Evolutionary conservation across 2,329 filamentous ascomycete genomes (phyloP).

Genomic region (Penicillium sp.): DNA sequence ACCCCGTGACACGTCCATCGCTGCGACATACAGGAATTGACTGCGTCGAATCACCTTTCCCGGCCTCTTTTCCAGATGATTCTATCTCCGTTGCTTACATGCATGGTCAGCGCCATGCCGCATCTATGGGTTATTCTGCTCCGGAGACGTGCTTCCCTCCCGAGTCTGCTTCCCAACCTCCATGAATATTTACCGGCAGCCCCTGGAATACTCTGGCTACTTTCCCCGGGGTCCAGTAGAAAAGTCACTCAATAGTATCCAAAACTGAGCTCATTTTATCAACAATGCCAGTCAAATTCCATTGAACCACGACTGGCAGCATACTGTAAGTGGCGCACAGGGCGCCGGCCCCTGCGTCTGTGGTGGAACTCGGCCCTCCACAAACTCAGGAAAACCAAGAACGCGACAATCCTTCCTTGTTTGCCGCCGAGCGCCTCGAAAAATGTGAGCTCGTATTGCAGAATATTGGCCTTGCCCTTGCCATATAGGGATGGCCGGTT

Average conservation of each 20-base stretch:
- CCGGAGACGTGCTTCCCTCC: too few species aligned
- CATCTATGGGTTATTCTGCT: too few species aligned
- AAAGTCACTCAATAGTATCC: too few species aligned
- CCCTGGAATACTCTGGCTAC: not conserved
- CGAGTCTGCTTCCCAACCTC: too few species aligned
- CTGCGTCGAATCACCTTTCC: too few species aligned
- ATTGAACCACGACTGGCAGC: not conserved
- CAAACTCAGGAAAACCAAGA: not conserved
- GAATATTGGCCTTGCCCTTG: not conserved
- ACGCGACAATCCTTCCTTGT: constrained; percentile 1
- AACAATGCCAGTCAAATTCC: not conserved
- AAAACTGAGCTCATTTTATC: too few species aligned
- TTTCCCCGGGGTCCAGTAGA: not conserved
- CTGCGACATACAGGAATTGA: too few species aligned
- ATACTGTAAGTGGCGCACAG: constrained; percentile 4
- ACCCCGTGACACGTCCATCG: too few species aligned
- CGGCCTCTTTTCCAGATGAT: too few species aligned
- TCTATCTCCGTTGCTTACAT: too few species aligned
- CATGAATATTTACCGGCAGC: too few species aligned
- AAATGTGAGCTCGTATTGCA: constrained; percentile 6
- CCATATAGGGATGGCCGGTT: not conserved
- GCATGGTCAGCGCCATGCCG: too few species aligned
- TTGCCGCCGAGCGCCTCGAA: not conserved
- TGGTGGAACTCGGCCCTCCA: constrained; percentile 2
- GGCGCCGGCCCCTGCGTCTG: constrained; percentile 15